Percentiles rank a stretch among this genome's conserved stretches.
These are phyloP conservation scores for Penicillium angulare DNA, from an alignment of 495 filamentous ascomycete species.

Conservation along the genomic window DNA sequence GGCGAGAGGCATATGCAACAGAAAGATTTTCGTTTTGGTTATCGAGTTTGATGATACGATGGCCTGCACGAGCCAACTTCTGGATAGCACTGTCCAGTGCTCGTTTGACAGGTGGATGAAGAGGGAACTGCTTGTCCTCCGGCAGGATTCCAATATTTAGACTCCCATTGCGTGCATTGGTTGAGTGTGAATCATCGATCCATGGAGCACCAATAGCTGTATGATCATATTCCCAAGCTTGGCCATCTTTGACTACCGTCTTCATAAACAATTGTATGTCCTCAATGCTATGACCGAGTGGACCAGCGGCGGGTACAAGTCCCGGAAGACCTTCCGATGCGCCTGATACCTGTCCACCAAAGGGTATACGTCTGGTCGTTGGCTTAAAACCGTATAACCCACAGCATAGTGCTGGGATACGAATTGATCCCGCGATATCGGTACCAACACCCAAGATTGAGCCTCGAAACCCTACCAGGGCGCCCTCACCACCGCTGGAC, in stretches of 20 bases:
- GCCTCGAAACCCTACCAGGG: slow-evolving; percentile 36
- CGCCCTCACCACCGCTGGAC: slow-evolving; percentile 42
- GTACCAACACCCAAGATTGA: slow-evolving; percentile 39
- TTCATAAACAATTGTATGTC: slow-evolving; percentile 59
- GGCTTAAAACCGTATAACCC: slow-evolving; percentile 64
- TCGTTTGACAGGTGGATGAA: slow-evolving; percentile 53
- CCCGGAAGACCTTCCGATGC: slow-evolving; percentile 12
- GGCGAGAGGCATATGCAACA: slow-evolving; percentile 16
- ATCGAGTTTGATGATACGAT: slow-evolving; percentile 42
- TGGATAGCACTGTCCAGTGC: slow-evolving; percentile 42
- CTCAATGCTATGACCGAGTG: slow-evolving; percentile 54
- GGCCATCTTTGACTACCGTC: slow-evolving; percentile 45
- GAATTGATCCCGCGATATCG: slow-evolving; percentile 54
- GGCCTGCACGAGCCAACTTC: slow-evolving; percentile 36
- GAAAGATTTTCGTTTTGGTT: slow-evolving; percentile 5
- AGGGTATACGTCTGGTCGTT: slow-evolving; percentile 52
- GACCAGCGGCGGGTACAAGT: slow-evolving; percentile 38
- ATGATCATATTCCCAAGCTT: slow-evolving; percentile 39
- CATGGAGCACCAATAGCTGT: slow-evolving; percentile 17
- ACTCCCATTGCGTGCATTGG: neutral
- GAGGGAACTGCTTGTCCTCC: slow-evolving; percentile 49
- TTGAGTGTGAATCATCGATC: neutral
- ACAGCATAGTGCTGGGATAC: slow-evolving; percentile 58
- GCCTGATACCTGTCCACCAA: slow-evolving; percentile 21
- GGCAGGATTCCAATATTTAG: slow-evolving; percentile 51